Base-by-base conservation (phyloP, 768 basidiomycete genomes). In the Tephrocybe sp. region DNA sequence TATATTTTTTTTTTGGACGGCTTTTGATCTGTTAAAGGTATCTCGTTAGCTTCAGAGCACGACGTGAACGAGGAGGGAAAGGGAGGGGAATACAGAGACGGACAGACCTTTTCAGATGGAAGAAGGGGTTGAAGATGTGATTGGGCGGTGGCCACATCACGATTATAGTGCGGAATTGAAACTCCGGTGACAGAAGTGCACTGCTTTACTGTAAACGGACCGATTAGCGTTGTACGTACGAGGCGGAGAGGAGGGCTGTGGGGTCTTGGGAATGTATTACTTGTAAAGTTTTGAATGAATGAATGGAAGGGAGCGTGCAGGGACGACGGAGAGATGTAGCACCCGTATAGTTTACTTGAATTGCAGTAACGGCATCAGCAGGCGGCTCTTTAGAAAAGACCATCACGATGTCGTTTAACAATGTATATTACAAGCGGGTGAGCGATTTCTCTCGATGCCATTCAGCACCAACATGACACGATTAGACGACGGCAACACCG, bases 371-470 rank as follows among this genome's bases (percentile, higher is more conserved):
- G 35, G 35, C 21, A 39, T 38, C 4, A 48, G n/a, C 50, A 41
- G n/a, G n/a, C 34, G 24, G 34, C 48, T 34, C 34, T 32, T n/a
- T 25, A 18, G 21, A 27, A 15, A 3, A 4, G 22, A 42, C 47
- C 42, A 31, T 38, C 56, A 28, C 40, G 55, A 88, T 88, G 87
- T 82, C 82, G 35, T 87, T 90, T 70, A 75, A 76, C 26, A 96
- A 97, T 65, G 61, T 92, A 36, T 97, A 95, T 70, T 94, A 92
- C 72, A 91, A 90, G 68, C 82, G 92, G 59, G 92, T 92, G 66
- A 74, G 82, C 75, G 21, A 3, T 22, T 6, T 49, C 34, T 36
- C 25, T 39, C 30, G 31, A 36, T 16, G 48, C 39, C 41, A 30
- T 22, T n/a, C 24, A 51, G 46, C 56, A 58, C 47, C n/a, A n/a